Conservation (phyloP, 2,329 filamentous ascomycete species). For the Pseudogymnoascus sp. region DNA sequence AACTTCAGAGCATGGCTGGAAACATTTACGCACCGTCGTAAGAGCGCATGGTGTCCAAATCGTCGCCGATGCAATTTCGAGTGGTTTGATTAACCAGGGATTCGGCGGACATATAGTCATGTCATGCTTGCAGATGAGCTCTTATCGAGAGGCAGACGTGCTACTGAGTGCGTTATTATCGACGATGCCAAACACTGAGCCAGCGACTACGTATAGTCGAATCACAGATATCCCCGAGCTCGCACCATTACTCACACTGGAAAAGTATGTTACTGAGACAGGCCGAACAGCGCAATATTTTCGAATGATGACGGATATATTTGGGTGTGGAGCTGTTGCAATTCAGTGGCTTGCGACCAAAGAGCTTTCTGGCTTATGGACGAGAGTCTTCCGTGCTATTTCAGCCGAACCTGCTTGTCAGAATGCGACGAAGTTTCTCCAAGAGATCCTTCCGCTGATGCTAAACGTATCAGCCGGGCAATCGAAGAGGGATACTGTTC, state of each 20-base stretch:
- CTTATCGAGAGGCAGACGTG: slow-evolving; percentile 35
- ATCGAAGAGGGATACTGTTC: neutral
- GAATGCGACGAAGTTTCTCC: slow-evolving; percentile 6
- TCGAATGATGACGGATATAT: slow-evolving; percentile 31
- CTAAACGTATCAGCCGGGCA: neutral
- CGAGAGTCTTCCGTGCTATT: slow-evolving; percentile 31
- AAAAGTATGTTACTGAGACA: slow-evolving; percentile 29
- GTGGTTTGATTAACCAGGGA: slow-evolving; percentile 35
- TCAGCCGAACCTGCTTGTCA: slow-evolving; percentile 24
- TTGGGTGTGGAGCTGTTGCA: slow-evolving; percentile 32
- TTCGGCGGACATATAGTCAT: slow-evolving; percentile 37
- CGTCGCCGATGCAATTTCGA: slow-evolving; percentile 35
- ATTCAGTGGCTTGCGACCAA: slow-evolving; percentile 38
- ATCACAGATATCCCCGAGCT: slow-evolving; percentile 25
- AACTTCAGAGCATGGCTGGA: slow-evolving; percentile 36
- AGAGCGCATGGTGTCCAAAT: slow-evolving; percentile 41
- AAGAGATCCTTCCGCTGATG: slow-evolving; percentile 12
- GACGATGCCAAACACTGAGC: slow-evolving; percentile 31
- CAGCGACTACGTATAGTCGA: slow-evolving; percentile 28
- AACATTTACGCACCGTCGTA: slow-evolving; percentile 37
- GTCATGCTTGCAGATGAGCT: slow-evolving; percentile 33
- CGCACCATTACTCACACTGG: slow-evolving; percentile 30
- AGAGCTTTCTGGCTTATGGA: slow-evolving; percentile 37
- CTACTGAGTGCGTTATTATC: slow-evolving; percentile 33
- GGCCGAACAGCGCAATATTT: slow-evolving; percentile 31